Base-by-base conservation (phyloP, 352 stramenopile species). In the Elongisporangium prolatum region DNA sequence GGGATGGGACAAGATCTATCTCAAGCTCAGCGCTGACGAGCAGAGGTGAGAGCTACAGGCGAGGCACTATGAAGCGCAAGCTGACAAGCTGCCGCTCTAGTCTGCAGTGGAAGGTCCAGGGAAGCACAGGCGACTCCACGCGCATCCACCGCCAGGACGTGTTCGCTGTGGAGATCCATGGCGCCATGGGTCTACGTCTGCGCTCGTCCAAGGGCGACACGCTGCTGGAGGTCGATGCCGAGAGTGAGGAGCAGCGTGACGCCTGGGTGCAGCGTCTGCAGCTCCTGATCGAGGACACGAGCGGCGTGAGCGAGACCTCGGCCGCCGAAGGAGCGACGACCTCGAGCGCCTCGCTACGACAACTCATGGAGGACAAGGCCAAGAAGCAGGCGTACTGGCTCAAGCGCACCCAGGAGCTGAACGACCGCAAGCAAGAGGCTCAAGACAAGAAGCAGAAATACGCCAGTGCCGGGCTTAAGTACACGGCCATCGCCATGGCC, bases 361-460 rank as follows among this genome's bases (percentile, higher is more conserved):
- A 84, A 21, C 84, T 89, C 72, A 68, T 93, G 5, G 79, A 88
- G 54, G 84, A 93, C n/a, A 71, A 75, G 52, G 74, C 75, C 9
- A 81, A 89, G 58, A 90, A 90, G 63, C 81, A 91, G 60, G 72
- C 63, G 44, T 93, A 93, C 63, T 93, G 84, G 84, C 60, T 68
- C 2, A 84, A 90, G 62, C 82, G 84, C 24, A 87, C 81, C 4
- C 69, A 89, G 58, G 84, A 91, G 57, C 69, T 93, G 4, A 79
- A 91, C 60, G 69, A 91, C 28, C 76, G 81, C 17, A 88, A 92
- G 57, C 62, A 69, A 50, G 80, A 92, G 54, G 82, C 84, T 14
- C 82, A 91, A 56, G 82, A 91, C 55, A 70, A 80, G 25, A 93
- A 93, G 64, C 89, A 91, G 54, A 73, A 87, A 59, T 89, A 91